A percentile compares a stretch with the other conserved stretches of the same genome.
Evolutionary conservation across 176 grass and related monocot genomes (phyloP).

Genomic region (Eleusine coracana): DNA sequence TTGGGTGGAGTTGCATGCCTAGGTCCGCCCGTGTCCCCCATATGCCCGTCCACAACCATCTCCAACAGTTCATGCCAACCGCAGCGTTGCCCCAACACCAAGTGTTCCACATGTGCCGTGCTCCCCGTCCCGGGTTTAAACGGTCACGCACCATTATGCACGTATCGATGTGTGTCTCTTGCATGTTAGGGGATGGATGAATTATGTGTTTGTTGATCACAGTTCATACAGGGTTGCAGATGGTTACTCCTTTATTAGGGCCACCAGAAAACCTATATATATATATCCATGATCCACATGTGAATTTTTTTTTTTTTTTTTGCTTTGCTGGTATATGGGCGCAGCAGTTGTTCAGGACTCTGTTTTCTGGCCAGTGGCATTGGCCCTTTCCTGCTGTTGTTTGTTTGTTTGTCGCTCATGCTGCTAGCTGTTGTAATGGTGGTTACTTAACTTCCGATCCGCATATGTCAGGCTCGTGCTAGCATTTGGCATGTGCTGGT

Average conservation of each 20-base stretch:
- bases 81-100: conserved; percentile 31
- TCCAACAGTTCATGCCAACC: conserved; percentile 27
- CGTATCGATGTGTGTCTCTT: conserved; percentile 16
- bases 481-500: conserved; percentile 40
- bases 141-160: conserved; percentile 11
- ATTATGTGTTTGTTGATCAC: conserved; percentile 43
- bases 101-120: conserved; percentile 50
- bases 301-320: background rate
- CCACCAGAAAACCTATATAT: conserved; percentile 7
- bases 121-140: background rate
- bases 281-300: background rate
- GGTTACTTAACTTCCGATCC: conserved; percentile 21
- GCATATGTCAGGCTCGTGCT: conserved; percentile 26
- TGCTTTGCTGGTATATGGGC: too few relatives aligned
- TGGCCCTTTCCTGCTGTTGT: conserved; percentile 2
- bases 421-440: background rate
- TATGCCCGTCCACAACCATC: conserved; percentile 19
- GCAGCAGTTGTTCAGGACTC: background rate
- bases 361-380: conserved; percentile 1
- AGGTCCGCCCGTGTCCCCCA: conserved; percentile 44
- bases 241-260: background rate
- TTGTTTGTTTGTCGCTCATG: background rate
- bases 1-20: conserved; percentile 3
- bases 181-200: conserved; percentile 36
- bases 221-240: background rate